phyloP scores from a whole-genome alignment of 2,329 filamentous ascomycete genomes.

The Colletotrichum graminicola region DNA sequence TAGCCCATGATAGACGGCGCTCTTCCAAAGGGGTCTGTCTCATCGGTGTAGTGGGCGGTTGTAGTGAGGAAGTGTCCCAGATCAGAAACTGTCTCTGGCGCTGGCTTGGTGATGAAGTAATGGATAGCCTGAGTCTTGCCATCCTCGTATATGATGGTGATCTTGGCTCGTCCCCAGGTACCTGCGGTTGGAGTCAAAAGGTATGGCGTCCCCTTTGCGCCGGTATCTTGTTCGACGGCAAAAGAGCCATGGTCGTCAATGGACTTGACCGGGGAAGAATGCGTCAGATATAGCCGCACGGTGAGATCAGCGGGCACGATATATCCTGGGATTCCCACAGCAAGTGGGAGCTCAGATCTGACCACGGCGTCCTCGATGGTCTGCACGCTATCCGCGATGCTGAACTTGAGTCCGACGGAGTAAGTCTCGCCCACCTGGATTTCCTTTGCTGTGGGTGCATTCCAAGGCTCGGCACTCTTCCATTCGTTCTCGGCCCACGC shows the following conservation, averaged over 20 bases:
- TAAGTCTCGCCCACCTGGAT: slow-evolving; percentile 59
- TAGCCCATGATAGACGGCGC: slow-evolving; percentile 69
- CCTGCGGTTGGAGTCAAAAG: slow-evolving; percentile 56
- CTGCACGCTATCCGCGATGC: slow-evolving; percentile 57
- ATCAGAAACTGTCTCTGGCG: slow-evolving; percentile 57
- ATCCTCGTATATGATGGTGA: slow-evolving; percentile 62
- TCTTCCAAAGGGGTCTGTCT: slow-evolving; percentile 65
- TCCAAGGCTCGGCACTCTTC: slow-evolving; percentile 64
- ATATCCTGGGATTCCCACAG: slow-evolving; percentile 67
- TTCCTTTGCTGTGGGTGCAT: slow-evolving; percentile 60
- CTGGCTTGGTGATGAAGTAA: slow-evolving; percentile 66
- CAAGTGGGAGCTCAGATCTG: slow-evolving; percentile 59
- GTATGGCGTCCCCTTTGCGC: slow-evolving; percentile 49
- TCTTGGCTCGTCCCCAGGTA: slow-evolving; percentile 62
- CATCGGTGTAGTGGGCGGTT: slow-evolving; percentile 63
- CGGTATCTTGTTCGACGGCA: slow-evolving; percentile 34
- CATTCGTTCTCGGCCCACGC: slow-evolving; percentile 70
- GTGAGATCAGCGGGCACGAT: slow-evolving; percentile 62
- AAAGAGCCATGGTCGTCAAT: slow-evolving; percentile 55
- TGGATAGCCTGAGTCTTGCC: slow-evolving; percentile 65
- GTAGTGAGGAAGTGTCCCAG: slow-evolving; percentile 67
- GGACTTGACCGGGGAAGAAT: slow-evolving; percentile 54
- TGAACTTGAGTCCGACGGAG: slow-evolving; percentile 65
- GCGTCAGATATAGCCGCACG: slow-evolving; percentile 59
- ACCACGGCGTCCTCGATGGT: slow-evolving; percentile 60